Evolutionary conservation across 2,329 filamentous ascomycete genomes (phyloP).

Genomic region (Monosporascus sp.): DNA sequence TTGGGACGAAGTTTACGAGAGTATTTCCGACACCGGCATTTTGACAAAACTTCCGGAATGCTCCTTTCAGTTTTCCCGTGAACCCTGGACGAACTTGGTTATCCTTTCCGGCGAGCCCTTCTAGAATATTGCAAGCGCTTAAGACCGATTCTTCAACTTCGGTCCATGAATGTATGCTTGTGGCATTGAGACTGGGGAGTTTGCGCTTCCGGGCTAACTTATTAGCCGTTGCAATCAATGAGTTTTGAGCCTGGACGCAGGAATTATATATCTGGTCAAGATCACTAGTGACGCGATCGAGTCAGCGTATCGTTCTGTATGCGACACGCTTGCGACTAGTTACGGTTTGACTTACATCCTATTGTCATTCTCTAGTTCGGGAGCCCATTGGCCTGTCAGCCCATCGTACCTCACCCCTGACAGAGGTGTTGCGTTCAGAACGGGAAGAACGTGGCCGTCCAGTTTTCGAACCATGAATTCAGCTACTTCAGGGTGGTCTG

Average conservation of each 20-base stretch:
- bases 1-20: conserved; percentile 5
- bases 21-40: conserved; percentile 4
- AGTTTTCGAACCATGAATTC: neutral
- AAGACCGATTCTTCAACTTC: neutral
- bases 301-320: neutral
- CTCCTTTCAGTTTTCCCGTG: neutral
- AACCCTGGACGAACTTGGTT: neutral
- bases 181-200: neutral
- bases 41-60: conserved; percentile 5
- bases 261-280: neutral
- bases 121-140: neutral
- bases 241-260: neutral
- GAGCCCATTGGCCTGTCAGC: neutral
- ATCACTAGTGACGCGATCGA: neutral
- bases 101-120: neutral
- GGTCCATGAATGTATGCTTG: neutral
- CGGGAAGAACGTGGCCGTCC: neutral
- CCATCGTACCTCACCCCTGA: neutral
- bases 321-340: neutral
- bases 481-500: neutral
- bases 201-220: neutral
- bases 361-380: neutral
- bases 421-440: neutral
- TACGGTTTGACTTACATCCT: neutral
- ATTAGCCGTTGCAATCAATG: neutral